Evolutionary conservation across 2,329 filamentous ascomycete species (phyloP).

Genomic region (Pezicula carpinea): DNA sequence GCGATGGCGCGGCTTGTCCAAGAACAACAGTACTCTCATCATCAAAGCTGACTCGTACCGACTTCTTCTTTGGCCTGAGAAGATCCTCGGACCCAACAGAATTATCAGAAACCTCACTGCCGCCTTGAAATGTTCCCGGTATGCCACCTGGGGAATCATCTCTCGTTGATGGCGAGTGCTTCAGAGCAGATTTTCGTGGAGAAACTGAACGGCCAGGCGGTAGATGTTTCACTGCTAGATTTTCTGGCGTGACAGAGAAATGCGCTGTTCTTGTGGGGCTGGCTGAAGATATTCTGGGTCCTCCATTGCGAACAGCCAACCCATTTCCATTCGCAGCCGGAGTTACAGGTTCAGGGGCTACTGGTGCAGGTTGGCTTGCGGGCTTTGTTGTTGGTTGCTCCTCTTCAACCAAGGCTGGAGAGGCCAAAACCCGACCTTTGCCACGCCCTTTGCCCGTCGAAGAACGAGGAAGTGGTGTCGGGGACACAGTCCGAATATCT

Average conservation of each 20-base stretch:
- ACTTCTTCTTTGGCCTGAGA: conserved; percentile 50
- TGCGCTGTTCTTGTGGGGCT: conserved; percentile 66
- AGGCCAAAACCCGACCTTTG: conserved; percentile 18
- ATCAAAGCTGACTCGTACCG: conserved; percentile 73
- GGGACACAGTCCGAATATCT: conserved; percentile 16
- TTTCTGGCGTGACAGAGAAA: conserved; percentile 56
- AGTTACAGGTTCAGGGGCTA: conserved; percentile 3
- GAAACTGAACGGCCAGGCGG: conserved; percentile 69
- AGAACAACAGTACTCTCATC: conserved; percentile 55
- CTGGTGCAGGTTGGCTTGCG: conserved; percentile 18
- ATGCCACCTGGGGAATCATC: conserved; percentile 42
- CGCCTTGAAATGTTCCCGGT: conserved; percentile 13
- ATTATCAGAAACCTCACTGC: conserved; percentile 40
- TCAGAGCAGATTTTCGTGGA: conserved; percentile 73
- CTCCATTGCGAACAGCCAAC: conserved; percentile 16
- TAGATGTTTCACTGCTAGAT: conserved; percentile 56
- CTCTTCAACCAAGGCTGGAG: conserved; percentile 16
- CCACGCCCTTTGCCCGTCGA: conserved; percentile 20
- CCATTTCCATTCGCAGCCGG: conserved; percentile 10
- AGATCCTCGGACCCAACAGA: conserved; percentile 20
- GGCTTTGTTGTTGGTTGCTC: conserved; percentile 15
- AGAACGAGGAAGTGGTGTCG: conserved; percentile 20
- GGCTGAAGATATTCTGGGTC: conserved; percentile 33
- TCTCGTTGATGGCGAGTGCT: conserved; percentile 48
- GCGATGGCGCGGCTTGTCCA: conserved; percentile 38